A percentile compares a stretch with the other conserved stretches of the same genome.
phyloP scores from a whole-genome alignment of 202 grass and related monocot genomes.

The Digitaria exilis region DNA sequence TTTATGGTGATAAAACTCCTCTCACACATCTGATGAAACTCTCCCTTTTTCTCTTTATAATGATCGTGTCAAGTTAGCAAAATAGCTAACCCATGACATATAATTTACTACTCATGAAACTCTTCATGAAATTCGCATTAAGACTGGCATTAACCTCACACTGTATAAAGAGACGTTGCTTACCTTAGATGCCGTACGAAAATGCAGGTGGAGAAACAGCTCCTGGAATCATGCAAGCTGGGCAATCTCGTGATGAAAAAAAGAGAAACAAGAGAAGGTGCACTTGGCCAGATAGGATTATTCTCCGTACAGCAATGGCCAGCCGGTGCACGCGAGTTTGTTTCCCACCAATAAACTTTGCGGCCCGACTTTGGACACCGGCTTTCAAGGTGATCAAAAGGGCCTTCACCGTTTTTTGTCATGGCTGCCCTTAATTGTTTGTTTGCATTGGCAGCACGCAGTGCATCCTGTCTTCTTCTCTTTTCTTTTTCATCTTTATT shows the following conservation, averaged over 20 bases:
- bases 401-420: neutral
- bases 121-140: no score
- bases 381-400: conserved; percentile 3
- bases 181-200: neutral
- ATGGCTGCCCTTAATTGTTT: neutral
- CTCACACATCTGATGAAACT: no score
- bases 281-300: neutral
- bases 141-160: no score
- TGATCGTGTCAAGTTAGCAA: no score
- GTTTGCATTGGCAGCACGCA: neutral
- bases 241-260: neutral
- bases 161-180: no score
- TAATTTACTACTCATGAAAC: no score
- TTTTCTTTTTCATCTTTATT: no score
- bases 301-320: conserved; percentile 2
- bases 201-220: neutral
- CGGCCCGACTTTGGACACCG: neutral
- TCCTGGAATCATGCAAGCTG: neutral
- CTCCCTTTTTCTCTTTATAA: no score
- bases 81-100: no score
- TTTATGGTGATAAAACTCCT: no score
- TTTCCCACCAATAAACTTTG: neutral
- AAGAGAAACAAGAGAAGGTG: neutral
- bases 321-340: neutral
- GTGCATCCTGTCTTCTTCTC: neutral